Percentiles rank a stretch among this genome's conserved stretches.
phyloP scores from a whole-genome alignment of 2,329 filamentous ascomycete genomes.

The Aschersonia sp. region DNA sequence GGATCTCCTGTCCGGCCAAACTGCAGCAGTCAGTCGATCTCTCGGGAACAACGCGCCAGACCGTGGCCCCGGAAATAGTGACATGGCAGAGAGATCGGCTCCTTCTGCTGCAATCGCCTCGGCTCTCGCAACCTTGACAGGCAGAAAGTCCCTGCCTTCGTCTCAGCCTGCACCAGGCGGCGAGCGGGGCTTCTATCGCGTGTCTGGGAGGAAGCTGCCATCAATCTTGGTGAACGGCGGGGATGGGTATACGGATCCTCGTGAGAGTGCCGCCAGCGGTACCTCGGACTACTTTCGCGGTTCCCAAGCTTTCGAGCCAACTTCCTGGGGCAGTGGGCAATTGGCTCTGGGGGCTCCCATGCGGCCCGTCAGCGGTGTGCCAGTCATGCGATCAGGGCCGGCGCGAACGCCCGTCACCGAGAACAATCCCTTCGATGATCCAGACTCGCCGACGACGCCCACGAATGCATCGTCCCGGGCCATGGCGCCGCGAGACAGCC shows the following conservation, averaged over 20 bases:
- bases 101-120: conserved; percentile 26
- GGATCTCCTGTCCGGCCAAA: conserved; percentile 25
- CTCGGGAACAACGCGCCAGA: conserved; percentile 7
- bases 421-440: conserved; percentile 26
- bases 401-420: conserved; percentile 46
- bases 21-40: conserved; percentile 8
- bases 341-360: conserved; percentile 42
- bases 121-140: conserved; percentile 30
- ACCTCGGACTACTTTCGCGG: conserved; percentile 39
- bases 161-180: conserved; percentile 18
- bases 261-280: conserved; percentile 29
- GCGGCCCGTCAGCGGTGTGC: conserved; percentile 44
- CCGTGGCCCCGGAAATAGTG: conserved; percentile 10
- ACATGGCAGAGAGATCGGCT: conserved; percentile 32
- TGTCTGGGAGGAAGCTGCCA: conserved; percentile 50
- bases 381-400: conserved; percentile 51
- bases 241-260: conserved; percentile 44
- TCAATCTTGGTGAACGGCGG: conserved; percentile 48
- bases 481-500: conserved; percentile 20
- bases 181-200: conserved; percentile 48
- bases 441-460: conserved; percentile 11
- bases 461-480: conserved; percentile 12
- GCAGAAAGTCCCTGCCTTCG: conserved; percentile 19
- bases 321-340: conserved; percentile 18
- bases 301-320: conserved; percentile 29